Evolutionary conservation across 139 green algal genomes (phyloP).

Genomic region (Nannochloris sp.): DNA sequence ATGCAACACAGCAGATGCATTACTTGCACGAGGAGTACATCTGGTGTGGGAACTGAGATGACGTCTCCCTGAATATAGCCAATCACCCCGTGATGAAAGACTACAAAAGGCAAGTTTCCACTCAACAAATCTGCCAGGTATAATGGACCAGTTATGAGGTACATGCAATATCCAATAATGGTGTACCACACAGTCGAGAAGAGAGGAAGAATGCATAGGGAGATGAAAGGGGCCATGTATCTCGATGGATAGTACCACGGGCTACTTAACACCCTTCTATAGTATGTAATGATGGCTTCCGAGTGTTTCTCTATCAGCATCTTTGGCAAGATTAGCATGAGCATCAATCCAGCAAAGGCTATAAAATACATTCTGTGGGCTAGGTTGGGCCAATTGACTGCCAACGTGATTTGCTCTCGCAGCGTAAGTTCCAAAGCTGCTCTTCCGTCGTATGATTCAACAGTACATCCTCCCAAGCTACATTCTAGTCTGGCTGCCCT

Average conservation of each 20-base stretch:
- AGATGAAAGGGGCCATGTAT: background rate
- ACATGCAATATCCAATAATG: conserved; percentile 11
- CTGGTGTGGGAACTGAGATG: conserved; percentile 12
- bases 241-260: background rate
- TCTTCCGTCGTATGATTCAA: background rate
- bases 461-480: conserved; percentile 7
- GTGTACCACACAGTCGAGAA: background rate
- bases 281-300: background rate
- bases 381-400: conserved; percentile 27
- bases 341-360: background rate
- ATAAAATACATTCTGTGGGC: conserved; percentile 14
- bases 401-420: conserved; percentile 23
- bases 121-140: conserved; percentile 22
- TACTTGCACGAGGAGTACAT: conserved; percentile 25
- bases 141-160: conserved; percentile 35
- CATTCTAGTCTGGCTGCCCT: background rate
- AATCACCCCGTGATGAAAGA: conserved; percentile 26
- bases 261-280: background rate
- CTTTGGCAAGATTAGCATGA: background rate
- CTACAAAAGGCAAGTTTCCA: conserved; percentile 7
- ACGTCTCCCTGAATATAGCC: conserved; percentile 1
- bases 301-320: background rate
- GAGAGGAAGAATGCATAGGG: background rate
- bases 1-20: conserved; percentile 20
- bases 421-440: conserved; percentile 10